Percentiles rank a stretch among this genome's conserved stretches.
These are phyloP conservation scores for Candida smagusa DNA, from an alignment of 1,139 yeast species.

Conservation along the genomic window DNA sequence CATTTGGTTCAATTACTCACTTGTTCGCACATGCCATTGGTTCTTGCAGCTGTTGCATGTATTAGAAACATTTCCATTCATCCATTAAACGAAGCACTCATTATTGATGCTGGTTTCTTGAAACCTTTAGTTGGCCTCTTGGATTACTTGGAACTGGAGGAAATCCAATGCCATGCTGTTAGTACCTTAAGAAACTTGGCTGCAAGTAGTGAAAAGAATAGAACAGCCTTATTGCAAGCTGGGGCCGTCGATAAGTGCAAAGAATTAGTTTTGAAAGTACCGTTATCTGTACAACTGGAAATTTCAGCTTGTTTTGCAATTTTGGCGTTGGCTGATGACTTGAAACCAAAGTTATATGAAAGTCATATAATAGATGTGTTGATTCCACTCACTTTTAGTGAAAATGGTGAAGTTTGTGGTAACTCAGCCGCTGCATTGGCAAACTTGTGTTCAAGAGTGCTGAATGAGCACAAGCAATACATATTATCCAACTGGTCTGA, in stretches of 20 bases:
- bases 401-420: constrained; percentile 94
- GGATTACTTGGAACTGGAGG: constrained; percentile 86
- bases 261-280: constrained; percentile 79
- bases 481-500: constrained; percentile 76
- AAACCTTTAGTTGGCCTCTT: constrained; percentile 83
- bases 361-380: constrained; percentile 85
- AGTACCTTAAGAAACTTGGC: constrained; percentile 94
- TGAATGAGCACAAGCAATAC: constrained; percentile 66
- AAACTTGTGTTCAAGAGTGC: constrained; percentile 84
- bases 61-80: constrained; percentile 95
- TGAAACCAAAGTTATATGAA: constrained; percentile 80
- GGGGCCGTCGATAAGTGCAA: constrained; percentile 95
- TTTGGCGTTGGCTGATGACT: constrained; percentile 91
- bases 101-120: constrained; percentile 93
- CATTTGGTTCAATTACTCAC: constrained; percentile 84
- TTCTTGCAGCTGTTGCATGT: constrained; percentile 96
- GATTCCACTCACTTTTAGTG: constrained; percentile 84
- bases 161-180: constrained; percentile 96
- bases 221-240: constrained; percentile 87
- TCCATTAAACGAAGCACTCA: constrained; percentile 91
- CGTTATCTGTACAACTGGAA: constrained; percentile 89
- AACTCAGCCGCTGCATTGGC: constrained; percentile 98
- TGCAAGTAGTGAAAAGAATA: constrained; percentile 89
- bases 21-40: constrained; percentile 87
- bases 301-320: constrained; percentile 97